These are phyloP conservation scores for Turnera subulata DNA, from an alignment of 345 rosid species.

Conservation along the genomic window DNA sequence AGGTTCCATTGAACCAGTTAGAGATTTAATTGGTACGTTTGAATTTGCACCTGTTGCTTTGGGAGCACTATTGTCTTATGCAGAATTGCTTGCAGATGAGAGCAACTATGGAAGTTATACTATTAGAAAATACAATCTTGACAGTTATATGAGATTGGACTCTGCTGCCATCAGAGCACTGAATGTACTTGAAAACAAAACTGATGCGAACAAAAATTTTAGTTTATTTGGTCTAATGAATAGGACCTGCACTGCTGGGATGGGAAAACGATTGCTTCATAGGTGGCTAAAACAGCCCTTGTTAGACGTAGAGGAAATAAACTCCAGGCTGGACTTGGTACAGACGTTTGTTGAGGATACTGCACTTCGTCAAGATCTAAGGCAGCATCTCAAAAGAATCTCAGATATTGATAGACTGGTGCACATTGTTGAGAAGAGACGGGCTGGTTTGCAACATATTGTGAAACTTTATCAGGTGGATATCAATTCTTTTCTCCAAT, in stretches of 20 bases:
- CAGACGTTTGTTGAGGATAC: constrained; percentile 92
- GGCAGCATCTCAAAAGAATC: constrained; percentile 91
- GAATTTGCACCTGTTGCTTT: constrained; percentile 82
- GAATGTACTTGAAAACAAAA: constrained; percentile 92
- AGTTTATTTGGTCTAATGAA: constrained; percentile 97
- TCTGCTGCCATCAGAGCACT: constrained; percentile 94
- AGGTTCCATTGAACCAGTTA: constrained; percentile 77
- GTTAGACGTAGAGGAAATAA: constrained; percentile 67
- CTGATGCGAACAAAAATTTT: constrained; percentile 90
- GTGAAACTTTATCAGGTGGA: constrained; percentile 92
- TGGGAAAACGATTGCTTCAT: constrained; percentile 93
- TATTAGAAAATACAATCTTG: constrained; percentile 54
- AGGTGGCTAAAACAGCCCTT: constrained; percentile 97
- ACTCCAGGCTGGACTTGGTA: constrained; percentile 72
- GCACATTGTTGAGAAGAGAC: constrained; percentile 60
- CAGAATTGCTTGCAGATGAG: constrained; percentile 82
- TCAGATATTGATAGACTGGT: constrained; percentile 75
- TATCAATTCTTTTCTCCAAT: neutral
- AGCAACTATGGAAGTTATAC: constrained; percentile 75
- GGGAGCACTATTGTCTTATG: constrained; percentile 75
- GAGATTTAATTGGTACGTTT: constrained; percentile 78
- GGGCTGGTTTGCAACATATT: constrained; percentile 80
- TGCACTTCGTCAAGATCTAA: constrained; percentile 77
- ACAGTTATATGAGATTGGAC: constrained; percentile 80
- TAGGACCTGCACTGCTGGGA: constrained; percentile 96